Evolutionary conservation across 345 rosid genomes (phyloP).

Genomic region (Pelargonium nanum): DNA sequence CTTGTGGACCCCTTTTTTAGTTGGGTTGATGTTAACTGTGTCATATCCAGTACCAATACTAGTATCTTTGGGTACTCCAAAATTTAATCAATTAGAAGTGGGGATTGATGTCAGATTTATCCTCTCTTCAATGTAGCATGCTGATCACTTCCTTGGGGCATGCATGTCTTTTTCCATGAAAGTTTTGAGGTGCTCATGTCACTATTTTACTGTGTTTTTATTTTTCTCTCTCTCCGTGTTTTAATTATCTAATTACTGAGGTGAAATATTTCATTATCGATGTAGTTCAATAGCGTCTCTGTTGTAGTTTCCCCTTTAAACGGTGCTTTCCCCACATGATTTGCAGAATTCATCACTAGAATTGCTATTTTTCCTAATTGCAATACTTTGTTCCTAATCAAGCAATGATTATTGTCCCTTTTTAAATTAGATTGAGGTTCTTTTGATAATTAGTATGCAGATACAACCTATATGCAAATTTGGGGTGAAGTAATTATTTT

Average conservation of each 20-base stretch:
- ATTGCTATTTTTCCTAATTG: neutral
- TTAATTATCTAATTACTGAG: neutral
- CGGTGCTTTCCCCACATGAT: no score
- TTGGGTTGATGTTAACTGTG: slow-evolving; percentile 8
- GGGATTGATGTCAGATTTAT: neutral
- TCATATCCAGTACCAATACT: neutral
- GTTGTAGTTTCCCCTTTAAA: no score
- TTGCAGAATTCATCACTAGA: no score
- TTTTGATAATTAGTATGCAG: neutral
- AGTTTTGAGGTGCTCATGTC: neutral
- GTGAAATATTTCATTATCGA: no score
- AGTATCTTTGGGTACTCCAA: neutral
- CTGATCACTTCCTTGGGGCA: neutral
- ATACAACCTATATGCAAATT: neutral
- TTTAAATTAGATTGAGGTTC: neutral
- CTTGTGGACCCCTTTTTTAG: slow-evolving; percentile 40
- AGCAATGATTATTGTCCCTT: neutral
- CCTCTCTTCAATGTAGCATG: neutral
- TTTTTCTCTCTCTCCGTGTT: no score
- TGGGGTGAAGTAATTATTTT: neutral
- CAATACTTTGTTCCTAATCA: neutral
- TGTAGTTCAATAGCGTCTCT: no score
- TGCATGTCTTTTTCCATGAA: neutral
- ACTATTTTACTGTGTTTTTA: neutral
- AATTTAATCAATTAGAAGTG: neutral